These are phyloP conservation scores for Cylindrotheca closterium DNA, from an alignment of 108 stramenopile species.

Conservation along the genomic window DNA sequence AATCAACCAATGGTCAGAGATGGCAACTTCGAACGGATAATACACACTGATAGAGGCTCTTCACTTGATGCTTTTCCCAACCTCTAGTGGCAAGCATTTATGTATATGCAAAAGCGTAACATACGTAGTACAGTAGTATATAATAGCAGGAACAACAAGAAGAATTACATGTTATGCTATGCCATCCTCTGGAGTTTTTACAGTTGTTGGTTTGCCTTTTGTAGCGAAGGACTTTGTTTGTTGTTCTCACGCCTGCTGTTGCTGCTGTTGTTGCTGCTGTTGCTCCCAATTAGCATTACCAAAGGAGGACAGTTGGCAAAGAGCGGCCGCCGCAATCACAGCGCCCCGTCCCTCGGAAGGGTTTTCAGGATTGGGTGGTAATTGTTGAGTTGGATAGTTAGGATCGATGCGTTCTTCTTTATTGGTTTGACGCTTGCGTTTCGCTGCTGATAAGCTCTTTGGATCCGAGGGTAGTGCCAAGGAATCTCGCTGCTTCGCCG, in stretches of 20 bases:
- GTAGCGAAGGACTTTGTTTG: background rate
- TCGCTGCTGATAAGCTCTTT: background rate
- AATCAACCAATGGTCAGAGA: too few species aligned
- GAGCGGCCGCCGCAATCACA: conserved; percentile 43
- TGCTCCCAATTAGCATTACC: background rate
- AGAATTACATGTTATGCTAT: too few species aligned
- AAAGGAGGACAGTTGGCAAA: conserved; percentile 42
- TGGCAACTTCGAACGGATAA: too few species aligned
- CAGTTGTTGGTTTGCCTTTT: background rate
- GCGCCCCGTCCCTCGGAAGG: conserved; percentile 10
- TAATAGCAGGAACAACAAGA: background rate
- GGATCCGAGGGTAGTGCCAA: background rate
- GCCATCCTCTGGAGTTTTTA: too few species aligned
- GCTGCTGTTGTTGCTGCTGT: background rate
- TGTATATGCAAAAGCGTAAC: too few species aligned
- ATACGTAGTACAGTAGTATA: background rate
- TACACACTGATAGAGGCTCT: too few species aligned
- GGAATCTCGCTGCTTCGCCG: conserved; percentile 28
- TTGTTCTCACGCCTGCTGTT: too few species aligned
- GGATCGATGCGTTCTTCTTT: background rate
- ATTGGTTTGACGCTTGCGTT: conserved; percentile 12
- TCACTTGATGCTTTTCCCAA: too few species aligned
- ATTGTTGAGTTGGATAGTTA: background rate
- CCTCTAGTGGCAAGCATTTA: background rate
- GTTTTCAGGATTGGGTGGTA: background rate